phyloP scores from a whole-genome alignment of 441 rosid species.

The Raphanus hybrid region DNA sequence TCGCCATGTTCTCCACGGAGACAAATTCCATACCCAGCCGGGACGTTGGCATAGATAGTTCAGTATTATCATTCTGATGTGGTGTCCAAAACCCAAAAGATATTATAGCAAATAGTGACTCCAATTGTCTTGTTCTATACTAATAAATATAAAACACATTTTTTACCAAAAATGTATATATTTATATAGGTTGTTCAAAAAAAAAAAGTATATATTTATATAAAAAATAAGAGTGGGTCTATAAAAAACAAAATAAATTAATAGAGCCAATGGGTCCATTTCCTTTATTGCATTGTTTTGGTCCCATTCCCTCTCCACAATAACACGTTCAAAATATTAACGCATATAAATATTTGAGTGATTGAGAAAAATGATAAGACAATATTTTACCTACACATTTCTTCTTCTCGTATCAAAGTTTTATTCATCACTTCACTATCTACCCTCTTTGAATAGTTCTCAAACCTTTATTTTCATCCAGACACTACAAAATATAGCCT shows the following conservation, averaged over 20 bases:
- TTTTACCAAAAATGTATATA: not conserved
- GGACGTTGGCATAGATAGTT: not conserved
- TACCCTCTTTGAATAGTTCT: slow-evolving; percentile 26
- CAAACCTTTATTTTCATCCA: not conserved
- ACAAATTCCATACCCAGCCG: slow-evolving; percentile 23
- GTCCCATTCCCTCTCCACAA: slow-evolving; percentile 27
- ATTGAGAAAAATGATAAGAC: slow-evolving; percentile 28
- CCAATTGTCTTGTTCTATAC: slow-evolving; percentile 26
- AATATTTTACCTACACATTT: slow-evolving; percentile 4
- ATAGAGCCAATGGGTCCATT: slow-evolving; percentile 37
- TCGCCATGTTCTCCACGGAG: slow-evolving; percentile 6
- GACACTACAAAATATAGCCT: not conserved
- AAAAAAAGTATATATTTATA: not conserved
- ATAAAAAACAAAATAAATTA: not conserved
- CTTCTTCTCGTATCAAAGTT: slow-evolving; percentile 19
- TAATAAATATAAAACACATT: not conserved
- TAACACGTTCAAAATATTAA: slow-evolving; percentile 25
- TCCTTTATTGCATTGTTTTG: slow-evolving; percentile 39
- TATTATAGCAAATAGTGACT: slow-evolving; percentile 31
- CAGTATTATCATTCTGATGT: slow-evolving; percentile 23
- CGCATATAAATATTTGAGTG: slow-evolving; percentile 44
- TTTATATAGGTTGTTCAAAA: no score
- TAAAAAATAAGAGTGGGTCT: not conserved
- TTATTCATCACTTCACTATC: slow-evolving; percentile 21
- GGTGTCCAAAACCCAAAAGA: slow-evolving; percentile 1